Conservation (phyloP, 2,329 filamentous ascomycete species). For the Colletotrichum lentis region DNA sequence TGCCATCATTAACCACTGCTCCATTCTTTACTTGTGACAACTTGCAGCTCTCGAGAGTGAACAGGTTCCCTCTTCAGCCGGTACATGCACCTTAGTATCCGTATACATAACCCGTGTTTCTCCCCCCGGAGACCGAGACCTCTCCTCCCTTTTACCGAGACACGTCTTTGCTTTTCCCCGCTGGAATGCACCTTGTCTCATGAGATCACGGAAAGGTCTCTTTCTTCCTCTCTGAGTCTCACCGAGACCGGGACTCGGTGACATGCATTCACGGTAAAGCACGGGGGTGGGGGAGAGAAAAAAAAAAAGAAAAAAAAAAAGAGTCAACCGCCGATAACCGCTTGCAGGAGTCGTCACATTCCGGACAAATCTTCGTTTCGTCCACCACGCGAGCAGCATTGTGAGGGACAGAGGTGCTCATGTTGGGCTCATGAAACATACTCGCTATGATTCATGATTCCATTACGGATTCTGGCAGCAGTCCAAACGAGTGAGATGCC, state of each 20-base stretch:
- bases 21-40: no score
- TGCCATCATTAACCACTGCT: no score
- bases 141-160: slow-evolving; percentile 17
- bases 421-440: background rate
- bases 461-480: background rate
- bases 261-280: background rate
- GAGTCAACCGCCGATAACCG: background rate
- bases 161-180: slow-evolving; percentile 10
- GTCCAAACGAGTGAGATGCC: background rate
- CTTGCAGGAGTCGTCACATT: slow-evolving; percentile 1
- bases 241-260: slow-evolving; percentile 11
- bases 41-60: no score
- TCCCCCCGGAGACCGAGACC: slow-evolving; percentile 7
- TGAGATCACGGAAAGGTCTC: background rate
- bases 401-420: background rate
- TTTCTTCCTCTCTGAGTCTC: background rate
- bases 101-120: background rate
- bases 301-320: no score
- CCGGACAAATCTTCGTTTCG: background rate
- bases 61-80: background rate
- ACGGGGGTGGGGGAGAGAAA: no score
- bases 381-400: background rate
- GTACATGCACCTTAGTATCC: no score
- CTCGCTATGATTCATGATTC: background rate
- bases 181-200: slow-evolving; percentile 34